Evolutionary conservation across 192 early-diverging fungal species (phyloP).

Genomic region (Chytriomyces sp.): DNA sequence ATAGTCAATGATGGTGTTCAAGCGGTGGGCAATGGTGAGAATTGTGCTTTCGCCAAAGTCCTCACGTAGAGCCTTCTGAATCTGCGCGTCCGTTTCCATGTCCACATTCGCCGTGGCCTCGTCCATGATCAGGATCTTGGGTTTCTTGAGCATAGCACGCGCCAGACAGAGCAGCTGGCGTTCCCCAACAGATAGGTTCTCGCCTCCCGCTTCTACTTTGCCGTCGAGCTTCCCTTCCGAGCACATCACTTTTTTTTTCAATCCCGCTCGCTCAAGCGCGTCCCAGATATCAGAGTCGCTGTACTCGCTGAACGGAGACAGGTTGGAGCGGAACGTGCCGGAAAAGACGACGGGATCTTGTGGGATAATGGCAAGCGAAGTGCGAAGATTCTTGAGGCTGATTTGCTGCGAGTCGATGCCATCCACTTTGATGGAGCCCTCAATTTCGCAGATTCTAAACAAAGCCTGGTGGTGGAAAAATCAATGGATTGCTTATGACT

Average conservation of each 20-base stretch:
- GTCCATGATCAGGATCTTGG: conserved; percentile 71
- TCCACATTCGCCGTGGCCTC: conserved; percentile 73
- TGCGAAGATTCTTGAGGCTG: conserved; percentile 36
- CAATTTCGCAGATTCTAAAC: conserved; percentile 51
- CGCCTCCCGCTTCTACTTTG: conserved; percentile 71
- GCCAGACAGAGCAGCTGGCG: conserved; percentile 84
- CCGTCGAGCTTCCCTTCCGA: conserved; percentile 56
- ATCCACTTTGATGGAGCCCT: conserved; percentile 75
- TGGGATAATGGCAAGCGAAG: conserved; percentile 80
- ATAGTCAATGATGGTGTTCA: conserved; percentile 70
- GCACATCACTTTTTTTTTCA: conserved; percentile 48
- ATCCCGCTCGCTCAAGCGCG: conserved; percentile 63
- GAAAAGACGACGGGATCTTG: conserved; percentile 80
- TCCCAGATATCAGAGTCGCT: conserved; percentile 70
- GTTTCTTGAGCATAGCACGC: conserved; percentile 72
- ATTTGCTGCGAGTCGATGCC: conserved; percentile 72
- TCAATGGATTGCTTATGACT: not conserved
- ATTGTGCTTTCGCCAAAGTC: conserved; percentile 71
- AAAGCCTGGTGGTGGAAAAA: conserved; percentile 23
- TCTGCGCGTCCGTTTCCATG: conserved; percentile 56
- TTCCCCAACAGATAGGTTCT: conserved; percentile 83
- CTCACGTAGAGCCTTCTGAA: conserved; percentile 77
- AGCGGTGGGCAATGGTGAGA: conserved; percentile 82
- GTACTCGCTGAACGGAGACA: conserved; percentile 67
- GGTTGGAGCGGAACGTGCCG: conserved; percentile 52